Percentiles rank a stretch among this genome's conserved stretches.
phyloP scores from a whole-genome alignment of 352 stramenopile genomes.

The Globisporangium emineosum region DNA sequence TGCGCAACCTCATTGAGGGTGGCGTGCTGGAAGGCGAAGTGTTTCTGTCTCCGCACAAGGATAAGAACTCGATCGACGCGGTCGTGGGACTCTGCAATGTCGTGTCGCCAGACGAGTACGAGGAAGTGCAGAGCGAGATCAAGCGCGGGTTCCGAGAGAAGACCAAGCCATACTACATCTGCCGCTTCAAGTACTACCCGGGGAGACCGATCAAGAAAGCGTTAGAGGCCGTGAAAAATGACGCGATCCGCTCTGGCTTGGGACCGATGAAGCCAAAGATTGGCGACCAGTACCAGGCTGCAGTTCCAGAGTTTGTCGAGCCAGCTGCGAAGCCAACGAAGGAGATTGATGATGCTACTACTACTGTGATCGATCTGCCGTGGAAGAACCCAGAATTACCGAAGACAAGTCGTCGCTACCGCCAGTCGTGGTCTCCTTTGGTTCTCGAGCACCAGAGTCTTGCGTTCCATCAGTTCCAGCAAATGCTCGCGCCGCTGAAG shows the following conservation, averaged over 20 bases:
- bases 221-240: conserved; percentile 59
- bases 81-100: conserved; percentile 76
- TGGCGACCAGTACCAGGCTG: conserved; percentile 54
- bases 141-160: conserved; percentile 69
- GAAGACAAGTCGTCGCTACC: conserved; percentile 21
- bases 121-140: conserved; percentile 68
- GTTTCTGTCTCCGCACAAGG: conserved; percentile 81
- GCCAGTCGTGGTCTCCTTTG: conserved; percentile 70
- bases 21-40: conserved; percentile 69
- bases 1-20: conserved; percentile 53
- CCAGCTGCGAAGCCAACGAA: neutral
- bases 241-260: conserved; percentile 65
- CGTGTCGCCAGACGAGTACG: conserved; percentile 68
- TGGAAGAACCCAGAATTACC: conserved; percentile 29
- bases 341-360: neutral
- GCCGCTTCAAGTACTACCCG: conserved; percentile 83
- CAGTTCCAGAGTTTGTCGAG: conserved; percentile 35
- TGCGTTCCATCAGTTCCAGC: conserved; percentile 52
- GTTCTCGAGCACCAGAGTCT: conserved; percentile 39
- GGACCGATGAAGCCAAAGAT: conserved; percentile 69
- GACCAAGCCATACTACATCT: conserved; percentile 61
- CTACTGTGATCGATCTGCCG: conserved; percentile 14
- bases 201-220: conserved; percentile 60
- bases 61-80: conserved; percentile 80
- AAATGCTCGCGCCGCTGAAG: conserved; percentile 49